Percentiles rank a stretch among this genome's conserved stretches.
These are phyloP conservation scores for Lipomyces lipofer DNA, from an alignment of 805 yeast genomes.

Conservation along the genomic window DNA sequence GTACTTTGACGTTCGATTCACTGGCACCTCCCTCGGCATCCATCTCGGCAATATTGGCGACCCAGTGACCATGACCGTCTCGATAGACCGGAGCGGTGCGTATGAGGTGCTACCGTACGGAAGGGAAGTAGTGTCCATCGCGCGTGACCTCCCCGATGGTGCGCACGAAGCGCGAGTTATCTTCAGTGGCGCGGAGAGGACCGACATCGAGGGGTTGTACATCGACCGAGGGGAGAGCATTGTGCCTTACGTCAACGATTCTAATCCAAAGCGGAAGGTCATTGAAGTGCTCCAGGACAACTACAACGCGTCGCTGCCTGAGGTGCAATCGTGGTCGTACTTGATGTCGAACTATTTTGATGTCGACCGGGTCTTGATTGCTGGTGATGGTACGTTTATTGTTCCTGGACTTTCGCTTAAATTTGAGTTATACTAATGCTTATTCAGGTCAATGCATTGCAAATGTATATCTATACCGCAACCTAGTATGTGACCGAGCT, in stretches of 20 bases:
- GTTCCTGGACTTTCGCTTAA: no score
- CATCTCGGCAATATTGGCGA: conserved; percentile 27
- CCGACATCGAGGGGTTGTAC: conserved; percentile 28
- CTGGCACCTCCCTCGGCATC: conserved; percentile 30
- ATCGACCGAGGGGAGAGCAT: conserved; percentile 12
- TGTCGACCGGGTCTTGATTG: conserved; percentile 15
- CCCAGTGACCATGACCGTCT: conserved; percentile 19
- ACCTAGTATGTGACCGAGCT: no score
- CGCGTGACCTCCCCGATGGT: conserved; percentile 4
- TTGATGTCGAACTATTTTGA: conserved; percentile 11
- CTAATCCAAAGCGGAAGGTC: conserved; percentile 5
- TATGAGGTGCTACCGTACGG: conserved; percentile 27
- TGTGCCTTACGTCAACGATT: neutral
- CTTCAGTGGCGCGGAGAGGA: conserved; percentile 20
- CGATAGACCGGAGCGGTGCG: conserved; percentile 8
- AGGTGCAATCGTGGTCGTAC: conserved; percentile 26
- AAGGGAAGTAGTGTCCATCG: conserved; percentile 25
- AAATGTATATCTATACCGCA: neutral
- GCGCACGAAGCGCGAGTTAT: conserved; percentile 23
- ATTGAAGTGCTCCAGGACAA: conserved; percentile 24
- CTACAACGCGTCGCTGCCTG: conserved; percentile 19
- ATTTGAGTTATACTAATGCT: neutral
- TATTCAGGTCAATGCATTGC: neutral
- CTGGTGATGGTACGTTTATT: conserved; percentile 19
- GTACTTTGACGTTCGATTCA: conserved; percentile 24